Evolutionary conservation across 1,139 yeast species (phyloP).

Genomic region (Lodderomyces pseudojiufengensis): DNA sequence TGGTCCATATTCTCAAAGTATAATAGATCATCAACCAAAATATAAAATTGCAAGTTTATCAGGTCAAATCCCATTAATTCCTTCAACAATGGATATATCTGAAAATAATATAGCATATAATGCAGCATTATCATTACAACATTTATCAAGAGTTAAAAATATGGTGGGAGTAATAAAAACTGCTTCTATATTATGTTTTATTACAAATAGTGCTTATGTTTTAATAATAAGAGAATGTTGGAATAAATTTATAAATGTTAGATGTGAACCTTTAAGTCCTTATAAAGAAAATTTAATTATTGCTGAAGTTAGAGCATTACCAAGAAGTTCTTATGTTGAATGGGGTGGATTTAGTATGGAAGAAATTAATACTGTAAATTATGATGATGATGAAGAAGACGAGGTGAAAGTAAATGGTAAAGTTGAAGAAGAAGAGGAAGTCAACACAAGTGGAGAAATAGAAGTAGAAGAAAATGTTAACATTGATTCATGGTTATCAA

Average conservation of each 20-base stretch:
- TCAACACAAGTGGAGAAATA: too few relatives aligned
- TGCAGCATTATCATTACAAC: conserved; percentile 67
- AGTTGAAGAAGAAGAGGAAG: conserved; percentile 6
- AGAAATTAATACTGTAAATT: conserved; percentile 32
- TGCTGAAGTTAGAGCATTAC: conserved; percentile 60
- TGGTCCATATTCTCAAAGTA: conserved; percentile 93
- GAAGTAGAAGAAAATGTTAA: too few relatives aligned
- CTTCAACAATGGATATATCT: conserved; percentile 57
- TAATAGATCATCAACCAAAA: conserved; percentile 35
- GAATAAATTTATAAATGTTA: conserved; percentile 32
- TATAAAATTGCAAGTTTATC: conserved; percentile 59
- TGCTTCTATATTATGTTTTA: conserved; percentile 52
- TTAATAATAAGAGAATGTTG: conserved; percentile 19
- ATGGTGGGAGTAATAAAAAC: conserved; percentile 47
- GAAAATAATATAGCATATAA: conserved; percentile 14
- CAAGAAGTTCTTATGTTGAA: conserved; percentile 69
- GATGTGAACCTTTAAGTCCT: conserved; percentile 5
- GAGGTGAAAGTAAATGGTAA: conserved; percentile 1
- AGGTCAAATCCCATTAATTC: conserved; percentile 88
- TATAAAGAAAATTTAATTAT: conserved; percentile 39
- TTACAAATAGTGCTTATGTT: conserved; percentile 32
- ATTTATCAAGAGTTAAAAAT: conserved; percentile 59
- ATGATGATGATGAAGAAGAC: conserved; percentile 39
- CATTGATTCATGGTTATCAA: not conserved
- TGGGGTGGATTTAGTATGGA: conserved; percentile 67